Conservation (phyloP, 2,329 filamentous ascomycete species). For the Pestalotiopsis sp. region DNA sequence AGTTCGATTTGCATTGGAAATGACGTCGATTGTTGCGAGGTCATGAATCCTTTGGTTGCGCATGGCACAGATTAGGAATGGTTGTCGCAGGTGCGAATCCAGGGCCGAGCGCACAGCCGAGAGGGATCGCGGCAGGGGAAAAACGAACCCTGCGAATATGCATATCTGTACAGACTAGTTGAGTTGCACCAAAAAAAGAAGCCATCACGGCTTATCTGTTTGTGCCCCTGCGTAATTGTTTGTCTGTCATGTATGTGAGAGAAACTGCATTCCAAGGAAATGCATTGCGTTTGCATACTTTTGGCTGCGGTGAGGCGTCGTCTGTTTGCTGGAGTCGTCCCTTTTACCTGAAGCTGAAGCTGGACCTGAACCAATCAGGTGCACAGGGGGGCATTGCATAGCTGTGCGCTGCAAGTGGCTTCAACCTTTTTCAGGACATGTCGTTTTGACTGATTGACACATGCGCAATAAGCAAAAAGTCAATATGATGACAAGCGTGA, state of each 20-base stretch:
- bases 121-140: background rate
- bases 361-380: slow-evolving; percentile 3
- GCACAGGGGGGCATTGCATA: background rate
- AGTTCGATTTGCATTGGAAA: background rate
- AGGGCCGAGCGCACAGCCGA: slow-evolving; percentile 1
- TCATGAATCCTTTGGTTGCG: background rate
- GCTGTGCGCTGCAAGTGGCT: background rate
- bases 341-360: background rate
- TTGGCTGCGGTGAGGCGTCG: slow-evolving; percentile 3
- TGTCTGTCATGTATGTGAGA: background rate
- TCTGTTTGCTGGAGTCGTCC: background rate
- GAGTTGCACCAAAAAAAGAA: background rate
- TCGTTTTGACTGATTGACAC: background rate
- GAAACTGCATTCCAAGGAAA: background rate
- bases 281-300: background rate
- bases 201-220: background rate
- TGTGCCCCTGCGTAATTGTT: background rate
- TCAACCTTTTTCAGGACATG: background rate
- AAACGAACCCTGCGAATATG: background rate
- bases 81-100: background rate
- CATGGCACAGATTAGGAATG: background rate
- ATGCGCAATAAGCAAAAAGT: no score
- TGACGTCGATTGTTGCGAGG: slow-evolving; percentile 7
- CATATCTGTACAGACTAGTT: background rate
- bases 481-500: no score